Percentiles rank a stretch among this genome's conserved stretches.
Evolutionary conservation across 2,329 filamentous ascomycete genomes (phyloP).

Genomic region (Trichophyton schoenleinii): DNA sequence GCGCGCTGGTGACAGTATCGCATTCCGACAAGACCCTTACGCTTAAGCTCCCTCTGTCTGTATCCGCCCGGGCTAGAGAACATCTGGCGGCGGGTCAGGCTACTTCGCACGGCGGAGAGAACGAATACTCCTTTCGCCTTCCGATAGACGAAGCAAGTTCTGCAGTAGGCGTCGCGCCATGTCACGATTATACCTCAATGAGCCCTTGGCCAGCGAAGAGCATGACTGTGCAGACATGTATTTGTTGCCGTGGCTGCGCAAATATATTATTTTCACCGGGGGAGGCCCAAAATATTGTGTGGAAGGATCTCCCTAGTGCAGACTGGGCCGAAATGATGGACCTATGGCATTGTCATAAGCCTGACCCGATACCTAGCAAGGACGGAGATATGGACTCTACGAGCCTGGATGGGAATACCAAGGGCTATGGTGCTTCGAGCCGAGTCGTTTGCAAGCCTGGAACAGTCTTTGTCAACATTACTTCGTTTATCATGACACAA

Average conservation of each 20-base stretch:
- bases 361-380: constrained; percentile 32
- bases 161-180: background rate
- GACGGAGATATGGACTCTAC: constrained; percentile 22
- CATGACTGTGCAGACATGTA: constrained; percentile 22
- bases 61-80: constrained; percentile 20
- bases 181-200: constrained; percentile 20
- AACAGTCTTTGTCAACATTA: constrained; percentile 68
- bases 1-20: constrained; percentile 25
- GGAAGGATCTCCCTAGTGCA: constrained; percentile 91
- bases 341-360: constrained; percentile 99
- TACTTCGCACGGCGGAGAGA: constrained; percentile 15
- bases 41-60: constrained; percentile 38
- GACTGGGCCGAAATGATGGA: constrained; percentile 99
- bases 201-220: constrained; percentile 29
- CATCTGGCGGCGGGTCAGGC: background rate
- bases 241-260: constrained; percentile 30
- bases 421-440: constrained; percentile 76
- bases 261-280: constrained; percentile 19
- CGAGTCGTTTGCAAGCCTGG: constrained; percentile 53
- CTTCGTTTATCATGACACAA: constrained; percentile 58
- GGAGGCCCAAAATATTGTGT: constrained; percentile 36
- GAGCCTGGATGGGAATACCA: constrained; percentile 41
- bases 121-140: constrained; percentile 43
- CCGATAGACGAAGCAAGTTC: constrained; percentile 33
- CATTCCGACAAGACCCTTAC: constrained; percentile 22